Percentiles rank a stretch among this genome's conserved stretches.
Evolutionary conservation across 108 stramenopile genomes (phyloP).

Genomic region (Skeletonema grethae): DNA sequence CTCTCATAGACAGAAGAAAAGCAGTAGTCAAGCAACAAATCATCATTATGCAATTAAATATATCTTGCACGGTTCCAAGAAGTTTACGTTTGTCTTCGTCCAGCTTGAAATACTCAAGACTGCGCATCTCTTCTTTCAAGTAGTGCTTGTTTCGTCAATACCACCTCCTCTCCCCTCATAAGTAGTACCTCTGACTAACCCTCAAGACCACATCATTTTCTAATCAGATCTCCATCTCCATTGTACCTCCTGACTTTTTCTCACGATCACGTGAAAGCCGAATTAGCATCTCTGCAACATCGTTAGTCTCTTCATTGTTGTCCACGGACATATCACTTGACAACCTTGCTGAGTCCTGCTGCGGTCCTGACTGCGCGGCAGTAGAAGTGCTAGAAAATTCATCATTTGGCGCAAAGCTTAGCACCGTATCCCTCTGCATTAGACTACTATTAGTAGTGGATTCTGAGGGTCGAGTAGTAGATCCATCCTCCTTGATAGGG

Average conservation of each 20-base stretch:
- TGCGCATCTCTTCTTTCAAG: too few relatives aligned
- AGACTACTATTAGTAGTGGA: not conserved
- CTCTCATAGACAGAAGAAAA: too few relatives aligned
- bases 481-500: not conserved
- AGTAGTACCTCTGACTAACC: too few relatives aligned
- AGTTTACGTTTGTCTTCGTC: too few relatives aligned
- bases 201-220: not conserved
- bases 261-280: slow-evolving; percentile 1
- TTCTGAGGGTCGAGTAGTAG: not conserved
- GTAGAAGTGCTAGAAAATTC: not conserved
- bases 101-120: too few relatives aligned
- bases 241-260: not conserved
- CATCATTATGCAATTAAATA: too few relatives aligned
- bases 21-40: too few relatives aligned
- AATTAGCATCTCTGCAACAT: not conserved
- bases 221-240: not conserved
- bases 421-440: not conserved
- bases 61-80: too few relatives aligned
- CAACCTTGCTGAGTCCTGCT: not conserved
- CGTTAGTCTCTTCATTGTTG: not conserved
- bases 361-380: not conserved
- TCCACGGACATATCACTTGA: not conserved
- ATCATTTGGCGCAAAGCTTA: not conserved
- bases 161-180: too few relatives aligned
- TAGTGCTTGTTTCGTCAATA: too few relatives aligned